Conservation (phyloP, 2,329 filamentous ascomycete genomes). For the Fusarium sp. region DNA sequence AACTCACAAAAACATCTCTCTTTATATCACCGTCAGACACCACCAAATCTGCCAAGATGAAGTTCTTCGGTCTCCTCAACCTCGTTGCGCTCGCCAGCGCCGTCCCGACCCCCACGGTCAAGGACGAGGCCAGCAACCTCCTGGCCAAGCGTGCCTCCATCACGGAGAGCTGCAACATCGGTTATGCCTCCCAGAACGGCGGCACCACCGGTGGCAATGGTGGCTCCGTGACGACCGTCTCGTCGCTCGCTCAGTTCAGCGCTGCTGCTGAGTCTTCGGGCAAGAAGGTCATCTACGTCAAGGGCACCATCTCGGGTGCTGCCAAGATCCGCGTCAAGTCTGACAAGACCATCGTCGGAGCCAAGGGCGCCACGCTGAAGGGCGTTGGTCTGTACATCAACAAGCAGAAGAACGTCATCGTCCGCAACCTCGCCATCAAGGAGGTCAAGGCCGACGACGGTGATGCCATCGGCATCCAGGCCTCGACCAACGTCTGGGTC, state of each 20-base stretch:
- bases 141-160: constrained; percentile 55
- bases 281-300: constrained; percentile 59
- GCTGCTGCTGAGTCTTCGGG: constrained; percentile 62
- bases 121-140: constrained; percentile 45
- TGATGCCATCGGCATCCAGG: constrained; percentile 73
- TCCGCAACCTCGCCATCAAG: constrained; percentile 74
- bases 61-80: constrained; percentile 52
- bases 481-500: constrained; percentile 74
- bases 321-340: constrained; percentile 59
- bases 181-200: constrained; percentile 55
- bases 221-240: constrained; percentile 63
- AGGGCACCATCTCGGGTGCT: constrained; percentile 58
- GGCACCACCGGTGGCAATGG: constrained; percentile 67
- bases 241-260: constrained; percentile 62
- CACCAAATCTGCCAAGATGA: constrained; percentile 47
- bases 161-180: constrained; percentile 55
- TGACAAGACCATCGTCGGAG: constrained; percentile 64
- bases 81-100: constrained; percentile 52
- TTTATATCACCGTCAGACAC: not conserved
- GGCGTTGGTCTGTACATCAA: constrained; percentile 69
- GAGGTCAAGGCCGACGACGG: constrained; percentile 70
- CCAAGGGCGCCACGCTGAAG: constrained; percentile 55
- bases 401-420: constrained; percentile 70
- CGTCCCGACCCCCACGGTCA: constrained; percentile 50
- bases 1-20: not conserved